Evolutionary conservation across 352 stramenopile genomes (phyloP).

Genomic region (Globisporangium nunn): DNA sequence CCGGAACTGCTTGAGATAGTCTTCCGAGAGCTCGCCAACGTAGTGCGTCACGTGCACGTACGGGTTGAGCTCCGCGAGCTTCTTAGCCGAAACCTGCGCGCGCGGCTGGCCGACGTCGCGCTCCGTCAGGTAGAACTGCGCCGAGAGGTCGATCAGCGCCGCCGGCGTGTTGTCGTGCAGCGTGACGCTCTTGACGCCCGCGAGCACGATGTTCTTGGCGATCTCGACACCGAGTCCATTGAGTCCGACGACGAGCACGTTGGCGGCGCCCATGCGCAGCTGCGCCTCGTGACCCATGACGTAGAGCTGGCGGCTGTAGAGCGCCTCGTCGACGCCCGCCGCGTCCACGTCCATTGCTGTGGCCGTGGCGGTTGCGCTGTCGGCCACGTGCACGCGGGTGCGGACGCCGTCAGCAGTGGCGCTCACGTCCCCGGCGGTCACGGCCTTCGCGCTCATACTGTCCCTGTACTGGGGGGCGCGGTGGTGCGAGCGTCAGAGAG

Average conservation of each 20-base stretch:
- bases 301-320: constrained; percentile 96
- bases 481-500: not conserved
- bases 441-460: constrained; percentile 51
- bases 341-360: constrained; percentile 57
- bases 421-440: constrained; percentile 65
- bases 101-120: constrained; percentile 82
- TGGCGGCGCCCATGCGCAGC: constrained; percentile 92
- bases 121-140: constrained; percentile 95
- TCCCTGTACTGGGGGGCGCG: constrained; percentile 1
- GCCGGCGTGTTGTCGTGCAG: constrained; percentile 90
- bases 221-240: constrained; percentile 95
- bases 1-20: constrained; percentile 62
- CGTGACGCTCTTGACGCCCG: constrained; percentile 92
- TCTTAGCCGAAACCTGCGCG: constrained; percentile 77
- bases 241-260: constrained; percentile 94
- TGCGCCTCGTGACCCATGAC: constrained; percentile 99
- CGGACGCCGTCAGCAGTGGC: constrained; percentile 68
- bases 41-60: constrained; percentile 89
- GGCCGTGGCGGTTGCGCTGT: constrained; percentile 33
- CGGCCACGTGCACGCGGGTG: constrained; percentile 63
- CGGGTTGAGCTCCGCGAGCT: constrained; percentile 95
- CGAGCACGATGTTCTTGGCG: constrained; percentile 98
- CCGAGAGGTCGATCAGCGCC: constrained; percentile 85
- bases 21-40: constrained; percentile 58
- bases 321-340: constrained; percentile 58